Conservation (phyloP, 345 rosid genomes). For the Iberis pinnata region DNA sequence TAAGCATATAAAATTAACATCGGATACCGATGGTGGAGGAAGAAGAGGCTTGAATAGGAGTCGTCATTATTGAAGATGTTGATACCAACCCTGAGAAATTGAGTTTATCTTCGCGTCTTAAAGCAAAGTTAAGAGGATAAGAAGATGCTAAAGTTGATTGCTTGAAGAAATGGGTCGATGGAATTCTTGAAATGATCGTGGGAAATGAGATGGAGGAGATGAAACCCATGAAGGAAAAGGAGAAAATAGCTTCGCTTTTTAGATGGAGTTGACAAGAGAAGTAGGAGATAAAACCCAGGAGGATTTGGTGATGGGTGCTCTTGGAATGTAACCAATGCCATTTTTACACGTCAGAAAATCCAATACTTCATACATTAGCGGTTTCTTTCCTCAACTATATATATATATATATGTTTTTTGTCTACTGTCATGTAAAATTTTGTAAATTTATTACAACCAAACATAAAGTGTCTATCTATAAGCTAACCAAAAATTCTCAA, state of each 20-base stretch:
- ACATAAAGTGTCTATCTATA: too few species aligned
- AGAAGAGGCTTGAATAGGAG: conserved; percentile 41
- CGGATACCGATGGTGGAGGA: conserved; percentile 48
- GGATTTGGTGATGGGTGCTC: conserved; percentile 18
- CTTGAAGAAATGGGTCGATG: conserved; percentile 14
- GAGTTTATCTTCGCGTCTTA: conserved; percentile 12
- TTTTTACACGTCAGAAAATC: conserved; percentile 11
- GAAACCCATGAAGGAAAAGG: conserved; percentile 34
- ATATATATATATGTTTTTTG: too few species aligned
- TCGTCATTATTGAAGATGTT: conserved; percentile 29
- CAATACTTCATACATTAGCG: not conserved
- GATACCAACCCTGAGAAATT: conserved; percentile 17
- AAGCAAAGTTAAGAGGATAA: conserved; percentile 18
- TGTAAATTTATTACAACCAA: too few species aligned
- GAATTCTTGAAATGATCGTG: conserved; percentile 8
- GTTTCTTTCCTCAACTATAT: too few species aligned
- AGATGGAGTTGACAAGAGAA: conserved; percentile 12
- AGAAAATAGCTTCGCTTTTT: conserved; percentile 7
- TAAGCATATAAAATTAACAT: conserved; percentile 6
- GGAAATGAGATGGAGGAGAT: conserved; percentile 28
- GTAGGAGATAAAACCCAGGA: not conserved
- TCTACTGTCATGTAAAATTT: too few species aligned
- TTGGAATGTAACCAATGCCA: conserved; percentile 14
- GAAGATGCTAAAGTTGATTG: conserved; percentile 1
- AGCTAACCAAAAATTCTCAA: too few species aligned